Evolutionary conservation across 805 yeast species (phyloP), one percentile per base, ranked within the genome.

Genomic region (Starmerella sp.): DNA sequence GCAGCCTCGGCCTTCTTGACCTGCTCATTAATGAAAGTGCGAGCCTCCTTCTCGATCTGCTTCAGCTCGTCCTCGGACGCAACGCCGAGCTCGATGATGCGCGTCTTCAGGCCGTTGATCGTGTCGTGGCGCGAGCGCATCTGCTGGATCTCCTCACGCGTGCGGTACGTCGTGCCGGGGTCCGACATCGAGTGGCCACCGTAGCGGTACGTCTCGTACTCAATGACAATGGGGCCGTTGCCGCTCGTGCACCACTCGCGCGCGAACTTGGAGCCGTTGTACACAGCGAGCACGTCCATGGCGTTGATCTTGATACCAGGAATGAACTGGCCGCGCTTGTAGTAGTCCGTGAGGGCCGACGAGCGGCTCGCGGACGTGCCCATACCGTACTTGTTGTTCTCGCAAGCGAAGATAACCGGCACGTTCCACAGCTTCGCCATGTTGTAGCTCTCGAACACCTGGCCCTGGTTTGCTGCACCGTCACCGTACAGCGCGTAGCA

Each of bases 111-210:
- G 65, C 97, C 97, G 55, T 95, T 90, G 72, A 93, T 88, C 66
- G 97, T 97, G 73, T 93, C 98, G 72, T 86, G 89, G 79, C 88
- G 86, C 45, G 97, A 88, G 79, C 98, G 86, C 97, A 93, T 90
- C 78, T 91, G 91, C 77, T 90, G 97, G 65, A 93, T 93, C 78
- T 93, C 98, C 77, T 93, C 98, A 79, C 98, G 90, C 70, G 98
- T 93, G 82, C 98, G 86, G 84, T 93, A 93, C 63, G 98, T 93
- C 73, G 98, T 93, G 80, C 98, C 98, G 68, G 98, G 98, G 76
- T 93, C 98, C 65, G 97, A 91, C 97, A 93, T 93, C 65, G 98
- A 93, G 82, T 93, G 98, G 73, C 98, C 98, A 78, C 97, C 97
- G 73, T 93, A 93, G 80, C 98, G 86, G 78, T 93, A 93, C 66